Evolutionary conservation across 1,284 basidiomycete species (phyloP), one percentile per base, ranked within the genome.

Genomic region (Rhizoctonia solani): DNA sequence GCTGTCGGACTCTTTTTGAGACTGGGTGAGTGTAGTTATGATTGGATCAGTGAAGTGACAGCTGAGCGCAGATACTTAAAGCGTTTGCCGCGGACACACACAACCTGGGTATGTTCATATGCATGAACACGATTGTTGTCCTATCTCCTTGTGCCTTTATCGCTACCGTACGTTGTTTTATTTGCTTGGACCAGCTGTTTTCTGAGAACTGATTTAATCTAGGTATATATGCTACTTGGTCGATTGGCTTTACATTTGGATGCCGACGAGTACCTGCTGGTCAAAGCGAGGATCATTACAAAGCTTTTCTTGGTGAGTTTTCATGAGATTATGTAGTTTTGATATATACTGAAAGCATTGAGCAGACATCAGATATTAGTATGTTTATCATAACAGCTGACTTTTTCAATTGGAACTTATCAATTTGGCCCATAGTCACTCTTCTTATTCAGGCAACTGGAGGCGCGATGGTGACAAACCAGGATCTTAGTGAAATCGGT

Each of bases 91-190:
- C 74, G 13, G 39, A 53, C 27, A 19, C 61, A 2, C 34, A 54
- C 25, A 42, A n/a, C 9, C 19, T 65, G 19, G 39, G 27, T 16
- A 27, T 84, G 3, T 88, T 85, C 71, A 87, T 87, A 54, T 77
- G 78, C 0, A 81, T 85, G 74, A 84, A 88, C 72, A 74, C 87
- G 11, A 83, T 88, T 71, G 81, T 87, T 44, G 84, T 87, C 3
- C 54, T 16, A 27, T 67, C 83, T 80, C 87, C 89, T 5, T 90
- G 89, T 71, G 87, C 86, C 16, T 90, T 90, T 77, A 85, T 90
- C 67, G 88, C 88, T 5, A 84, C 86, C 21, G 61, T 65, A 32
- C 44, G 21, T 44, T 30, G 4, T 6, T 30, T 3, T 32, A 9
- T 27, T 3, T 25, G 19, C n/a, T 23, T 29, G 14, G 14, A 42